Percentiles rank a stretch among this genome's conserved stretches.
These are phyloP conservation scores for Fusarium buharicum DNA, from an alignment of 2,329 filamentous ascomycete species.

Conservation along the genomic window DNA sequence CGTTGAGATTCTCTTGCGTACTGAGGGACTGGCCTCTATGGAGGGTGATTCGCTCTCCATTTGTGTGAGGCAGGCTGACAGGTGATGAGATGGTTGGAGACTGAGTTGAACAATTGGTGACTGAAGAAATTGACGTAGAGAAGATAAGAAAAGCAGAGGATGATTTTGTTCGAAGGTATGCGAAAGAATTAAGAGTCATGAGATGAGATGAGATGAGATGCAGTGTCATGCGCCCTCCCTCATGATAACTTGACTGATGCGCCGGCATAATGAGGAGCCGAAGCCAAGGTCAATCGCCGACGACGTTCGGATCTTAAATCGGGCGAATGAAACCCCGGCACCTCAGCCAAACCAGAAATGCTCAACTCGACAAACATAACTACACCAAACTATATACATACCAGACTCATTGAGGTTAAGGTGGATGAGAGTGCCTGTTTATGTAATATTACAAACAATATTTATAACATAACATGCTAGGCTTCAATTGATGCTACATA, in stretches of 20 bases:
- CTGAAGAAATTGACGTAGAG: neutral
- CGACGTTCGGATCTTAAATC: slow-evolving; percentile 27
- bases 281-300: slow-evolving; percentile 30
- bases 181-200: too few species aligned
- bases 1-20: slow-evolving; percentile 51
- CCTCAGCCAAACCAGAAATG: slow-evolving; percentile 7
- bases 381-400: too few species aligned
- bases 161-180: neutral
- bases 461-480: too few species aligned
- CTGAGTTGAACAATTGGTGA: neutral
- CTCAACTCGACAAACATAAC: slow-evolving; percentile 1
- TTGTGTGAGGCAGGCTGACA: too few species aligned
- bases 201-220: too few species aligned
- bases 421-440: too few species aligned
- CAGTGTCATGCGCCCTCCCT: too few species aligned
- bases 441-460: too few species aligned
- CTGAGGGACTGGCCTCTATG: slow-evolving; percentile 14
- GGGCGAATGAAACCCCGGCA: neutral
- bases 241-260: neutral
- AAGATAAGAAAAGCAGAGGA: neutral
- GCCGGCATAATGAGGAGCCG: slow-evolving; percentile 33
- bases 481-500: too few species aligned
- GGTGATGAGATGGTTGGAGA: neutral
- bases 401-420: too few species aligned
- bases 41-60: slow-evolving; percentile 32